Evolutionary conservation across 2,329 filamentous ascomycete species (phyloP), one percentile per base, ranked within the genome.

Genomic region (Fusarium bulbicola): DNA sequence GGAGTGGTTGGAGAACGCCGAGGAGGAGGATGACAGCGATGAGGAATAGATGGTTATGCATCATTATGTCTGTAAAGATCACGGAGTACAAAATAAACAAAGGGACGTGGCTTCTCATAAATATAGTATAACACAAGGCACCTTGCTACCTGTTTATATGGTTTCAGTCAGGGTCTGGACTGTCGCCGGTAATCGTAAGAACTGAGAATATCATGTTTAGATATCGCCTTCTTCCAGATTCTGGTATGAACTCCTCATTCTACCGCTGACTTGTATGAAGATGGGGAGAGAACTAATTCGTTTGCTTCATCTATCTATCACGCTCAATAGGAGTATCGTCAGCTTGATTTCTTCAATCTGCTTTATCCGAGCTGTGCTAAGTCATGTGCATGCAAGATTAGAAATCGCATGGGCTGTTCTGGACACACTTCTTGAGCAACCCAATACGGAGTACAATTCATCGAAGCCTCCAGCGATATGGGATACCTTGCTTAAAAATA

Each of bases 1-100:
- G 49, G 93, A 97, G 78, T 94, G 95, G 91, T 82, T 95, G 76
- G 92, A 92, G 78, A 92, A 95, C 79, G 93, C 93, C 40, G 91
- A 91, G 71, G 91, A 91, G 68, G 90, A 91, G n/a, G 92, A 92
- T 4, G 89, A 91, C 11, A 89, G 90, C 10, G 67, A 84, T 49
- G 74, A 77, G 21, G 75, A 78, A 72, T 79, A 79, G 67, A 72
- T 49, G 30, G 39, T 24, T 52, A 49, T 30, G 30, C 37, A 28
- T 56, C 46, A 63, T 67, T 61, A 45, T 66, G 26, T 61, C 57
- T 59, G 20, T 42, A 42, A 39, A 21, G 40, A 66, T 52, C 56
- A 30, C 28, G 64, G 72, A 70, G 72, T 73, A 70, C 37, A 74
- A 73, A 74, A 70, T 28, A 53, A 63, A 58, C 40, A 60, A 61